Conservation (phyloP, 768 basidiomycete species). For the Lentinula raphanica region DNA sequence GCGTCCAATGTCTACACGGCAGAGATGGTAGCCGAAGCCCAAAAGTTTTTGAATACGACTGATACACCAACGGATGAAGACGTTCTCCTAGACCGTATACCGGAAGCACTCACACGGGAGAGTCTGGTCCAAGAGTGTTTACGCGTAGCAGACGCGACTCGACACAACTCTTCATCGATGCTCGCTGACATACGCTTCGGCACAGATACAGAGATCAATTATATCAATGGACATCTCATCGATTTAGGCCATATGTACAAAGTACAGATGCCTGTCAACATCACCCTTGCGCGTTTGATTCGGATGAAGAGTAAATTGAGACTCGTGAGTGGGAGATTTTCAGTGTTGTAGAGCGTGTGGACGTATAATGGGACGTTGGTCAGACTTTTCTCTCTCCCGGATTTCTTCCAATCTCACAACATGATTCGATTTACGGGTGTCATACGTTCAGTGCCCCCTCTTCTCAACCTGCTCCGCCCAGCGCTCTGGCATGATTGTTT, state of each 20-base stretch:
- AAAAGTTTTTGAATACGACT: conserved; percentile 20
- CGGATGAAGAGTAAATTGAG: conserved; percentile 43
- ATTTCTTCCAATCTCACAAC: no score
- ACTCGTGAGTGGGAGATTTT: neutral
- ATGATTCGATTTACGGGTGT: no score
- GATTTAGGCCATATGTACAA: conserved; percentile 52
- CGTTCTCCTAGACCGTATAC: conserved; percentile 31
- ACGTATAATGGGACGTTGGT: no score
- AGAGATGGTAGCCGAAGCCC: conserved; percentile 39
- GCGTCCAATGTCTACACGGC: conserved; percentile 56
- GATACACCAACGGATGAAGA: conserved; percentile 12
- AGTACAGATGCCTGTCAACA: conserved; percentile 54
- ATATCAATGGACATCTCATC: conserved; percentile 77
- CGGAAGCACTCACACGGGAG: conserved; percentile 37
- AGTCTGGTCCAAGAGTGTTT: conserved; percentile 53
- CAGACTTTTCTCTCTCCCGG: no score
- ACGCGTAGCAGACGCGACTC: conserved; percentile 53
- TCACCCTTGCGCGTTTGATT: conserved; percentile 52
- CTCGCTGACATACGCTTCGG: conserved; percentile 63
- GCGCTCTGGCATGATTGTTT: neutral
- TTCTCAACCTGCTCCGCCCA: neutral
- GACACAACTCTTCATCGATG: conserved; percentile 76
- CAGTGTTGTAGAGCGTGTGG: neutral
- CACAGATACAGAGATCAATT: conserved; percentile 69
- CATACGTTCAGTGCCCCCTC: neutral